phyloP scores from a whole-genome alignment of 805 yeast species.

The Cephaloascus albidus region DNA sequence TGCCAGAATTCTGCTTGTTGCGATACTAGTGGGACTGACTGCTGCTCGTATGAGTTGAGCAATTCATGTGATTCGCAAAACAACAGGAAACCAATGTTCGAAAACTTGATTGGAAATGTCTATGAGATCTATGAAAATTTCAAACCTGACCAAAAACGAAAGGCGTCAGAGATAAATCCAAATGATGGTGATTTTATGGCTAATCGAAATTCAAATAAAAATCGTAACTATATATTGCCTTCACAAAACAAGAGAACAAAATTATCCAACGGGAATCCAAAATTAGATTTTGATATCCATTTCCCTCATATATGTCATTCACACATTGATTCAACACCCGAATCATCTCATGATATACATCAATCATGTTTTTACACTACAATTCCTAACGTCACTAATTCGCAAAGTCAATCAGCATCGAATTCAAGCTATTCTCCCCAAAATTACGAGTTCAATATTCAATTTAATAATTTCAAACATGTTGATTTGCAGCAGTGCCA shows the following conservation, averaged over 20 bases:
- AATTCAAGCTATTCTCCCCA: background rate
- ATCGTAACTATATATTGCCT: constrained; percentile 3
- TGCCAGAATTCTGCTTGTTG: background rate
- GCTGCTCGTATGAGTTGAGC: background rate
- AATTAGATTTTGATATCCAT: constrained; percentile 18
- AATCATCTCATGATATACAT: constrained; percentile 15
- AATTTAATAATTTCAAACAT: constrained; percentile 20
- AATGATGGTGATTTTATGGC: background rate
- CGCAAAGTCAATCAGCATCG: background rate
- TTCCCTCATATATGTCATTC: constrained; percentile 31
- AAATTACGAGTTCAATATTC: constrained; percentile 28
- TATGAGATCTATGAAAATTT: constrained; percentile 14
- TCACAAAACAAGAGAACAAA: constrained; percentile 2
- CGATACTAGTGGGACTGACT: background rate
- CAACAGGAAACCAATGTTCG: constrained; percentile 24
- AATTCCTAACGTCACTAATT: constrained; percentile 10
- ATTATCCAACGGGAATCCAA: constrained; percentile 1
- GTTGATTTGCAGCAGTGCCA: constrained; percentile 30
- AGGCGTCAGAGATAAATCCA: too few species aligned
- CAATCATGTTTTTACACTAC: constrained; percentile 38
- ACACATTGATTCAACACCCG: background rate
- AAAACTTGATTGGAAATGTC: constrained; percentile 26
- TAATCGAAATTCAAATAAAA: constrained; percentile 1
- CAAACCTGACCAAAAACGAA: constrained; percentile 3
- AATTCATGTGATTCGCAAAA: constrained; percentile 19